A percentile compares a stretch with the other conserved stretches of the same genome.
Evolutionary conservation across 2,329 filamentous ascomycete species (phyloP).

Genomic region (Clarireedia homoeocarpa): DNA sequence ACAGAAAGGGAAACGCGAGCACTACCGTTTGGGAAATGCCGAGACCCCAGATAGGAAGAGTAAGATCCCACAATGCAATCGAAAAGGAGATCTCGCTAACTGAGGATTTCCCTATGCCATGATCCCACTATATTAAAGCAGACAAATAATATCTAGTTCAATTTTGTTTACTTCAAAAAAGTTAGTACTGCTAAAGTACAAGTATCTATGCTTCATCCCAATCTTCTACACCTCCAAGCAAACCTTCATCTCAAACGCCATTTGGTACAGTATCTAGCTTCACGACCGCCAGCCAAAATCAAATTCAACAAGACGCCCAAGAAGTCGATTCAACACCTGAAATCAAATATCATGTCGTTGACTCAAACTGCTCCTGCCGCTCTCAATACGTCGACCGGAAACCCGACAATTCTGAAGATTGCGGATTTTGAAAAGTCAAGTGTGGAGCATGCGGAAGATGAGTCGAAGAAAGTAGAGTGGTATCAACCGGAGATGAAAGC

Average conservation of each 20-base stretch:
- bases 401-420: background rate
- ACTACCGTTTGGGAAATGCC: background rate
- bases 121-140: background rate
- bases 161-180: background rate
- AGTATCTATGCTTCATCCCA: background rate
- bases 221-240: background rate
- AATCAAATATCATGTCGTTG: background rate
- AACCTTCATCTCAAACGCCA: background rate
- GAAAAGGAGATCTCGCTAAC: background rate
- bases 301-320: background rate
- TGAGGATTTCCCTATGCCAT: background rate
- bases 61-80: background rate
- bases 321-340: background rate
- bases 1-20: background rate
- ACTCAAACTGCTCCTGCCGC: background rate
- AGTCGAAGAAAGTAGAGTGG: background rate
- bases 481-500: background rate
- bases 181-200: background rate
- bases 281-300: background rate
- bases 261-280: background rate
- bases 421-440: background rate
- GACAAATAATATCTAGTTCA: background rate
- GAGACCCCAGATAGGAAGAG: background rate
- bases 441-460: background rate
- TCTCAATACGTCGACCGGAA: background rate